phyloP scores from a whole-genome alignment of 176 grass and related monocot species.

The Phyllostachys edulis region DNA sequence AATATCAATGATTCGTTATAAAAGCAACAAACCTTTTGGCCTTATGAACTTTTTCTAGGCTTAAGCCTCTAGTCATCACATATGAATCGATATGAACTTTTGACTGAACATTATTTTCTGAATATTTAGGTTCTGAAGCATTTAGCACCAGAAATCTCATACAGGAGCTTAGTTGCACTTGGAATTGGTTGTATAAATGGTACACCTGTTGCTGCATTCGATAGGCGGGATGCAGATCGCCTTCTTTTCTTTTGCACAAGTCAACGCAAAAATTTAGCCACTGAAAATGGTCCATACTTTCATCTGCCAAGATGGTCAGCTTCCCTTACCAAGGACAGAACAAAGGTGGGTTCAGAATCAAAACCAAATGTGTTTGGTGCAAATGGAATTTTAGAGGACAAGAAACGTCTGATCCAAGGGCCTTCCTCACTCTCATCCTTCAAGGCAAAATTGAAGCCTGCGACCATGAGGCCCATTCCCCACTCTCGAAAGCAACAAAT shows the following conservation, averaged over 20 bases:
- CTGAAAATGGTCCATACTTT: constrained; percentile 44
- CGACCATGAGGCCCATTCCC: constrained; percentile 81
- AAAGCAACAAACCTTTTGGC: neutral
- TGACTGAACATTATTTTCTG: constrained; percentile 23
- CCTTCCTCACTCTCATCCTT: constrained; percentile 29
- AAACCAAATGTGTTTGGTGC: constrained; percentile 34
- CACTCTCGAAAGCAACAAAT: constrained; percentile 75
- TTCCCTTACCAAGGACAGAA: constrained; percentile 60
- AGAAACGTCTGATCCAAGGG: constrained; percentile 28
- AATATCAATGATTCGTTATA: neutral
- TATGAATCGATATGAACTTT: neutral
- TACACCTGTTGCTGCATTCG: constrained; percentile 84
- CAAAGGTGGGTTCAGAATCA: constrained; percentile 45
- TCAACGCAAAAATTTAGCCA: constrained; percentile 44
- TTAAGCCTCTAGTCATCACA: neutral
- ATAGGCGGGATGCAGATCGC: constrained; percentile 79
- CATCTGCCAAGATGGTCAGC: constrained; percentile 65
- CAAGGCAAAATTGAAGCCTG: constrained; percentile 57
- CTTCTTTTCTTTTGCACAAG: constrained; percentile 89
- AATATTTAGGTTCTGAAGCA: constrained; percentile 79
- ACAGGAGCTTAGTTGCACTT: constrained; percentile 85
- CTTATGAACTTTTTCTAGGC: neutral
- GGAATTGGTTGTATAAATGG: constrained; percentile 87
- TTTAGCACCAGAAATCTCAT: constrained; percentile 76
- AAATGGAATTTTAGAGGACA: constrained; percentile 41